Base-by-base conservation (phyloP, 1,139 yeast species). In the Sugiyamaella japonica region DNA sequence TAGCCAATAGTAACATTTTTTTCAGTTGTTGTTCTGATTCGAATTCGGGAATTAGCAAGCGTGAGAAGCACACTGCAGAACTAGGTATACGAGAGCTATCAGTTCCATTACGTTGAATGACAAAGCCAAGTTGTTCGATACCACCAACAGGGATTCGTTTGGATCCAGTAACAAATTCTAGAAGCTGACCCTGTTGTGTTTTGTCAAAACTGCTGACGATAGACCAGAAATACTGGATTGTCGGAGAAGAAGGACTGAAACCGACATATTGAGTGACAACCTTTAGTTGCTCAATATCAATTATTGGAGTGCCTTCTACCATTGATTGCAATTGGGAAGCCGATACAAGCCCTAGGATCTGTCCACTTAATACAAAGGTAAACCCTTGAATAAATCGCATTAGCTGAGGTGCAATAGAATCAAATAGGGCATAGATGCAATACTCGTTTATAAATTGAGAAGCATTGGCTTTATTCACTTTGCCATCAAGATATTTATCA, bases 131-230 rank as follows among this genome's bases (percentile, higher is more conserved):
- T 25, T 50, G 52, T 16, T 49, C 37, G 23, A 60, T 41, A 1
- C 64, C 66, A 3, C 68, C 66, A 16, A 57, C 57, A 3, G 70
- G 68, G 2, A 67, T 54, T 2, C 66, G 51, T 28, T 59, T 55
- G 5, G 66, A 61, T 4, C 71, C 71, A 2, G 70, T 66, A n/a
- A 66, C 64, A 57, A 68, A 68, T 54, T 64, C 63, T 44, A 67
- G 53, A 15, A 68, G 56, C 29, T 48, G 57, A 37, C 55, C 59
- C 38, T 56, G 56, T 36, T 62, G 58, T 7, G 32, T 23, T 10
- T 59, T 52, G n/a, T 59, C 44, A 44, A 63, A 59, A 23, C 56
- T 55, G n/a, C 50, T 39, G 15, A 66, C 59, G 31, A 62, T 50
- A 13, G 59, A 44, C 66, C 67, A 61, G 47, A 64, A 60, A 44